Conservation (phyloP, 2,329 filamentous ascomycete species). For the Tolypocladium endophyticum region DNA sequence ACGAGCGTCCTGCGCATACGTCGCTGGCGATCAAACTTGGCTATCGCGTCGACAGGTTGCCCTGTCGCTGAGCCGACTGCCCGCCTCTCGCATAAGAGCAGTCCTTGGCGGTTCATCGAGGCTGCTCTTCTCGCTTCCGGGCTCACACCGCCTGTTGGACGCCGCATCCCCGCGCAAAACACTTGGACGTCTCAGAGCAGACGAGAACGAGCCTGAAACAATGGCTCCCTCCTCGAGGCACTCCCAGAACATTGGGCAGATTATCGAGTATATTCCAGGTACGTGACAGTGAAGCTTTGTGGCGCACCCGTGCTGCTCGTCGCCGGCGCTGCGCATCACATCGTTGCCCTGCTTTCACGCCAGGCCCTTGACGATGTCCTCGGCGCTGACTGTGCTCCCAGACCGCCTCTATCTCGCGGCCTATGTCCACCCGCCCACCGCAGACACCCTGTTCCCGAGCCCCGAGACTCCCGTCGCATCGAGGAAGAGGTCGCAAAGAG, state of each 20-base stretch:
- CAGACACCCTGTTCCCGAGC: slow-evolving; percentile 80
- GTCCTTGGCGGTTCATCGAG: not conserved
- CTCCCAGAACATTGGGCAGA: slow-evolving; percentile 62
- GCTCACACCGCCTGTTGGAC: not conserved
- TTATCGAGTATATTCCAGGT: slow-evolving; percentile 96
- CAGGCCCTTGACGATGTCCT: not conserved
- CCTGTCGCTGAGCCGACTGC: not conserved
- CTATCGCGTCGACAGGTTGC: not conserved
- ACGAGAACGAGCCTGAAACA: slow-evolving; percentile 15
- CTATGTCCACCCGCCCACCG: slow-evolving; percentile 72
- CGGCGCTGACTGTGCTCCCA: slow-evolving; percentile 29
- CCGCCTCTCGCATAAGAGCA: not conserved
- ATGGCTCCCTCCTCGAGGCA: slow-evolving; percentile 42
- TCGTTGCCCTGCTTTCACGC: not conserved
- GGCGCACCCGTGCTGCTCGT: not conserved
- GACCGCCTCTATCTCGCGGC: slow-evolving; percentile 93
- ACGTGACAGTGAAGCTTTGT: slow-evolving; percentile 21
- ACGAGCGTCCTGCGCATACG: not conserved
- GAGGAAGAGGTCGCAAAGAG: slow-evolving; percentile 39
- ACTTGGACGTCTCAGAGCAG: not conserved
- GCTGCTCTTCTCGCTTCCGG: not conserved
- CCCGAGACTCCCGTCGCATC: slow-evolving; percentile 52
- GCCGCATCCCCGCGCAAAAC: not conserved
- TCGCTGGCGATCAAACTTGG: not conserved
- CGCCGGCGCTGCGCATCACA: not conserved